phyloP scores from a whole-genome alignment of 805 yeast genomes.

The Candida ovalis region DNA sequence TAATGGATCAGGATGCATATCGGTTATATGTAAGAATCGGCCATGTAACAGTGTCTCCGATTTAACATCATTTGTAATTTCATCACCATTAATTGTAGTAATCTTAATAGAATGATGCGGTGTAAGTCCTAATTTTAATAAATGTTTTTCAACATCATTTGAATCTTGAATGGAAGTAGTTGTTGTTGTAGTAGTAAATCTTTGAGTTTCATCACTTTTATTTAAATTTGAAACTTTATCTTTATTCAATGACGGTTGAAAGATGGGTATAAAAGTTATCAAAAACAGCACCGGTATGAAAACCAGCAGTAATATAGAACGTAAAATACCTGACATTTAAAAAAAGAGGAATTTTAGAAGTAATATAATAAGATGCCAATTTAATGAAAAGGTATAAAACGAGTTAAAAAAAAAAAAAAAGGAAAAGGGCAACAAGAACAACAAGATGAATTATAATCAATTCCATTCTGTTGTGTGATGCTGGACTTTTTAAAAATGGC shows the following conservation, averaged over 20 bases:
- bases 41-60: slow-evolving; percentile 49
- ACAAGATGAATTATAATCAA: no score
- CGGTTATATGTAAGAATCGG: slow-evolving; percentile 80
- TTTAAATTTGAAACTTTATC: no score
- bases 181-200: not conserved
- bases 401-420: no score
- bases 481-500: no score
- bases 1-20: slow-evolving; percentile 77
- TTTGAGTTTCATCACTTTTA: no score
- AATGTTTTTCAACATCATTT: slow-evolving; percentile 22
- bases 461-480: no score
- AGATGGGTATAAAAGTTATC: not conserved
- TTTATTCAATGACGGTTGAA: not conserved
- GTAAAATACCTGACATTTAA: not conserved
- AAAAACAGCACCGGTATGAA: not conserved
- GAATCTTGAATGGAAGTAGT: slow-evolving; percentile 12
- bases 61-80: slow-evolving; percentile 7
- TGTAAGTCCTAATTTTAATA: slow-evolving; percentile 33
- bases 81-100: slow-evolving; percentile 16
- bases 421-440: no score
- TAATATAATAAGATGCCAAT: no score
- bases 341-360: no score
- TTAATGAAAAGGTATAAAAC: no score
- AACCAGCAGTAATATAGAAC: not conserved
- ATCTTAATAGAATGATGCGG: slow-evolving; percentile 36